A percentile compares a stretch with the other conserved stretches of the same genome.
phyloP scores from a whole-genome alignment of 495 filamentous ascomycete species.

The Aspergillus cavernicola region DNA sequence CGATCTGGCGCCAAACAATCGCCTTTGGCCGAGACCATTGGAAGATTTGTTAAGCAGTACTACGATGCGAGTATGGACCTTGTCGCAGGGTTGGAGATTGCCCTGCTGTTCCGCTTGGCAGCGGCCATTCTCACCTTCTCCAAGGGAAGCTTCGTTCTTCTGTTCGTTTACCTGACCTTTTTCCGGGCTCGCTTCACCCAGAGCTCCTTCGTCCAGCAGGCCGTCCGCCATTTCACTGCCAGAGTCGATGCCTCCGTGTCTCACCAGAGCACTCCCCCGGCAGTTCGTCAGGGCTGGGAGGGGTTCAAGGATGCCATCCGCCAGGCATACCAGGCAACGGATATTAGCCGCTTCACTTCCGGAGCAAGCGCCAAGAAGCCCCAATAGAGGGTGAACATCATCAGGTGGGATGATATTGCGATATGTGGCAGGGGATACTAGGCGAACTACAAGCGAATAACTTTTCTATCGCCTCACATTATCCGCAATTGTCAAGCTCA shows the following conservation, averaged over 20 bases:
- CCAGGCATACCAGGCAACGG: slow-evolving; percentile 75
- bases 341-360: slow-evolving; percentile 64
- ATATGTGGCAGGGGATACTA: not conserved
- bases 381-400: slow-evolving; percentile 33
- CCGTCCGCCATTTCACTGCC: slow-evolving; percentile 66
- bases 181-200: slow-evolving; percentile 86
- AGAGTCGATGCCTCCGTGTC: slow-evolving; percentile 76
- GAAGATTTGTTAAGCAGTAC: slow-evolving; percentile 93
- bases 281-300: slow-evolving; percentile 79
- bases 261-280: slow-evolving; percentile 83
- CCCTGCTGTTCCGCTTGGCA: slow-evolving; percentile 78
- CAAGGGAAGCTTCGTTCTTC: slow-evolving; percentile 83
- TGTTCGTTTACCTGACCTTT: slow-evolving; percentile 84
- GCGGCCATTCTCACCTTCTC: slow-evolving; percentile 77
- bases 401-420: not conserved
- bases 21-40: slow-evolving; percentile 74
- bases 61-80: slow-evolving; percentile 88
- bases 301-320: slow-evolving; percentile 66
- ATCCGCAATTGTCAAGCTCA: not conserved
- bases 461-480: not conserved
- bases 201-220: slow-evolving; percentile 84
- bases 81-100: slow-evolving; percentile 70
- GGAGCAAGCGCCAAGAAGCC: slow-evolving; percentile 57
- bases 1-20: slow-evolving; percentile 62
- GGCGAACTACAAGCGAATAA: not conserved